phyloP scores from a whole-genome alignment of 176 grass and related monocot species.

The Hyparrhenia diplandra region DNA sequence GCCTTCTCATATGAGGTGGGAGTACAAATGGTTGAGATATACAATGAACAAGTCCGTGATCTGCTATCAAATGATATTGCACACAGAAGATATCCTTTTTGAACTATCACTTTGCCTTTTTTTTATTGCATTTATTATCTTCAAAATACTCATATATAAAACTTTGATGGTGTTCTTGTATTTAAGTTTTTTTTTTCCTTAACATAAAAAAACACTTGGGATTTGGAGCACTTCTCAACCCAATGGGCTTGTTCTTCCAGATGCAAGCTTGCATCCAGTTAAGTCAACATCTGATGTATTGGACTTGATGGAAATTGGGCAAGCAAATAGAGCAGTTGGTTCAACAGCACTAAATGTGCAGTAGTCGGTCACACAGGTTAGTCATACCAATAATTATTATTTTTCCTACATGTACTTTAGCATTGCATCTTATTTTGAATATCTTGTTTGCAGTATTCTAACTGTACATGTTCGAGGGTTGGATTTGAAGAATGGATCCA shows the following conservation, averaged over 20 bases:
- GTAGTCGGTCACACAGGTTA: constrained; percentile 96
- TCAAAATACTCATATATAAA: not conserved
- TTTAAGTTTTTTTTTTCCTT: not conserved
- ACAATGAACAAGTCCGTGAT: constrained; percentile 98
- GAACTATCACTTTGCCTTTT: not conserved
- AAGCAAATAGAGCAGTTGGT: constrained; percentile 83
- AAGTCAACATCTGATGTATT: constrained; percentile 90
- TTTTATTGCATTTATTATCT: not conserved
- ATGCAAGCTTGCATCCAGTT: constrained; percentile 78
- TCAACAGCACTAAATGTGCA: constrained; percentile 89
- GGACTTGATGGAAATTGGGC: constrained; percentile 90
- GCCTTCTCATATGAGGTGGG: constrained; percentile 78
- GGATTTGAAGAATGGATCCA: constrained; percentile 85
- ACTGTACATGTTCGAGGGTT: constrained; percentile 87
- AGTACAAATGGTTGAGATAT: constrained; percentile 99
- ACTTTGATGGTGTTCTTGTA: not conserved
- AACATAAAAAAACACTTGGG: constrained; percentile 65
- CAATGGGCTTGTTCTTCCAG: constrained; percentile 83
- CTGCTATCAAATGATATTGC: constrained; percentile 74
- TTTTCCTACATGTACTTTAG: not conserved
- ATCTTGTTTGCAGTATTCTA: constrained; percentile 60
- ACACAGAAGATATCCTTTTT: constrained; percentile 95
- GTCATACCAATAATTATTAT: not conserved
- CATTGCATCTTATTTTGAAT: constrained; percentile 11
- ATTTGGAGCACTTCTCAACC: constrained; percentile 90